phyloP scores from a whole-genome alignment of 2,329 filamentous ascomycete species.

The Fusarium fujikuroi region DNA sequence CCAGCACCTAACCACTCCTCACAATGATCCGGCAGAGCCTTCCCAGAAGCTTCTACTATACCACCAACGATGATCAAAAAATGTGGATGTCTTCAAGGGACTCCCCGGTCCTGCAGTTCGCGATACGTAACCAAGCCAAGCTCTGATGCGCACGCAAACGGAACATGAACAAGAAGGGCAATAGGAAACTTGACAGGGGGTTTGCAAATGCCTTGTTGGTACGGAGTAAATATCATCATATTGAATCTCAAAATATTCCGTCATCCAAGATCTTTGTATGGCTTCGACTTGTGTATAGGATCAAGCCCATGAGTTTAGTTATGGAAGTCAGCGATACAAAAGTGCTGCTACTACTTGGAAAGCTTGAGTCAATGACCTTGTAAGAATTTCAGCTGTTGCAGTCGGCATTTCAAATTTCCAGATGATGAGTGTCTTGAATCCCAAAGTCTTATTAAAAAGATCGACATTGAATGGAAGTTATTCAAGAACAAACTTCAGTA shows the following conservation, averaged over 20 bases:
- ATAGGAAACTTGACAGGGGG: neutral
- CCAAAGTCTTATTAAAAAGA: neutral
- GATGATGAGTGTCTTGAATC: neutral
- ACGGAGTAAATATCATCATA: neutral
- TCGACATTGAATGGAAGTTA: neutral
- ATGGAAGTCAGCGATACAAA: too few relatives aligned
- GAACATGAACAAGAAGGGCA: neutral
- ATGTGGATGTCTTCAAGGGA: conserved; percentile 12
- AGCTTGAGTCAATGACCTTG: too few relatives aligned
- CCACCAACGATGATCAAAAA: neutral
- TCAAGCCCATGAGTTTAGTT: too few relatives aligned
- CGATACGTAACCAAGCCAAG: neutral
- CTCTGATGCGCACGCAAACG: neutral
- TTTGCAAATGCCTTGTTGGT: neutral
- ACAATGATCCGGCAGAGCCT: conserved; percentile 17
- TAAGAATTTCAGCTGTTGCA: neutral
- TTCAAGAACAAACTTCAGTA: neutral
- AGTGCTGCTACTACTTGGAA: too few relatives aligned
- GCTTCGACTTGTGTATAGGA: too few relatives aligned
- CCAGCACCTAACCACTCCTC: neutral
- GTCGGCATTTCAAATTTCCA: neutral
- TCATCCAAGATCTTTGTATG: too few relatives aligned
- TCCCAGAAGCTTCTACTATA: neutral
- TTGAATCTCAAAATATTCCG: neutral
- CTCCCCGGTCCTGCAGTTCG: conserved; percentile 1